Conservation (phyloP, 108 stramenopile species). For the Skeletonema grethae region DNA sequence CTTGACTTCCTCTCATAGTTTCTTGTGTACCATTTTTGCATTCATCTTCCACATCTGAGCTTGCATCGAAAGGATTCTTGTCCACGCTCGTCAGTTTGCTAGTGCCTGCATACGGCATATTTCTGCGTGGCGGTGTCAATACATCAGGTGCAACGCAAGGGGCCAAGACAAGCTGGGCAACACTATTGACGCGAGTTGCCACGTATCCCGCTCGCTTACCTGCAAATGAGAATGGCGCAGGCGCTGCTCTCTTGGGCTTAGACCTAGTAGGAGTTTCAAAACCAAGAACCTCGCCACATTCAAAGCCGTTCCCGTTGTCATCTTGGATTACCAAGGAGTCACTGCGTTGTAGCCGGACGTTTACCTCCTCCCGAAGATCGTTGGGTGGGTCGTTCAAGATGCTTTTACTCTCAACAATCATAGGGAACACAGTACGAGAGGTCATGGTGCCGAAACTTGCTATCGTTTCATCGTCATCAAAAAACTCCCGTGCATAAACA, state of each 20-base stretch:
- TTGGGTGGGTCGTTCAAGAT: constrained; percentile 1
- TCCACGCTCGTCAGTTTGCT: constrained; percentile 7
- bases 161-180: constrained; percentile 82
- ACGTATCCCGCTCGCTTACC: constrained; percentile 51
- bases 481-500: constrained; percentile 28
- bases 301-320: neutral
- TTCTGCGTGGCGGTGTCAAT: constrained; percentile 21
- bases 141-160: constrained; percentile 77
- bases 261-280: constrained; percentile 12
- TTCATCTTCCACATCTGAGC: constrained; percentile 71
- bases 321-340: neutral
- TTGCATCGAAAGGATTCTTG: constrained; percentile 38
- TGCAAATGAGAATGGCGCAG: constrained; percentile 47
- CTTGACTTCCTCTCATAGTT: constrained; percentile 39
- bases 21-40: constrained; percentile 24
- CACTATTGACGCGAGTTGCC: constrained; percentile 69
- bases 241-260: constrained; percentile 8
- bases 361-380: neutral
- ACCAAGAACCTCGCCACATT: neutral
- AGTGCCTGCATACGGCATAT: neutral
- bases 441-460: constrained; percentile 55
- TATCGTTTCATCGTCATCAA: constrained; percentile 88
- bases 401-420: constrained; percentile 28
- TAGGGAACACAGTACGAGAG: constrained; percentile 26
- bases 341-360: neutral